Conservation (phyloP, 768 basidiomycete species). For the Goffeauzyma gilvescens region DNA sequence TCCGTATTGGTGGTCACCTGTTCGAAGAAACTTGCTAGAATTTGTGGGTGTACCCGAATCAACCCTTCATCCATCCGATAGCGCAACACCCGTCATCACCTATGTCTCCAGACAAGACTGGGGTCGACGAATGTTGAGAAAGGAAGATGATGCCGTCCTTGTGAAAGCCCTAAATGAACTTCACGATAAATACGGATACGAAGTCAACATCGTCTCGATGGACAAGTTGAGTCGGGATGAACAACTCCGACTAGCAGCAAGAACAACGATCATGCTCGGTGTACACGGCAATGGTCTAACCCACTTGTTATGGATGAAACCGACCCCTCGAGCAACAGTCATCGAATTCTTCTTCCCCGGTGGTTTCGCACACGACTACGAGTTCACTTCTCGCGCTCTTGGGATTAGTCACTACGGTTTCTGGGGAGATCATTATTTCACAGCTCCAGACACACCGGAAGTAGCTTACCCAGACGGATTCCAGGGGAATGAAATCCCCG, state of each 20-base stretch:
- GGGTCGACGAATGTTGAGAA: conserved; percentile 63
- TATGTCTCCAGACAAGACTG: conserved; percentile 79
- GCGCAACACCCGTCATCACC: conserved; percentile 58
- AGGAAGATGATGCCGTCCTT: conserved; percentile 56
- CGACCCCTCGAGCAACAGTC: conserved; percentile 53
- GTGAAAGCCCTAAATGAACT: conserved; percentile 55
- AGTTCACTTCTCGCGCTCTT: conserved; percentile 64
- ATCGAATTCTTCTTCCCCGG: conserved; percentile 67
- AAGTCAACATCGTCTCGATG: conserved; percentile 71
- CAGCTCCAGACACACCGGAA: conserved; percentile 50
- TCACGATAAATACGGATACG: conserved; percentile 53
- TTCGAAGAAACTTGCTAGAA: conserved; percentile 49
- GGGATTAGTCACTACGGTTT: conserved; percentile 67
- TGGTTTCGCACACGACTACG: conserved; percentile 71
- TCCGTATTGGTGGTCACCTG: conserved; percentile 63
- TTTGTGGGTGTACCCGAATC: conserved; percentile 38
- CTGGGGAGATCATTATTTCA: conserved; percentile 57
- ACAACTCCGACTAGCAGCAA: conserved; percentile 58
- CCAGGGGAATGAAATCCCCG: conserved; percentile 71
- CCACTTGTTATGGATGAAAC: conserved; percentile 68
- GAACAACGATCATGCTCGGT: conserved; percentile 46
- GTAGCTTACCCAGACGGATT: conserved; percentile 71
- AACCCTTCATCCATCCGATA: conserved; percentile 13
- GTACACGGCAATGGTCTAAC: conserved; percentile 42
- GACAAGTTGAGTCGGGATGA: conserved; percentile 62